Evolutionary conservation across 2,329 filamentous ascomycete genomes (phyloP).

Genomic region (Plenodomus tracheiphilus): DNA sequence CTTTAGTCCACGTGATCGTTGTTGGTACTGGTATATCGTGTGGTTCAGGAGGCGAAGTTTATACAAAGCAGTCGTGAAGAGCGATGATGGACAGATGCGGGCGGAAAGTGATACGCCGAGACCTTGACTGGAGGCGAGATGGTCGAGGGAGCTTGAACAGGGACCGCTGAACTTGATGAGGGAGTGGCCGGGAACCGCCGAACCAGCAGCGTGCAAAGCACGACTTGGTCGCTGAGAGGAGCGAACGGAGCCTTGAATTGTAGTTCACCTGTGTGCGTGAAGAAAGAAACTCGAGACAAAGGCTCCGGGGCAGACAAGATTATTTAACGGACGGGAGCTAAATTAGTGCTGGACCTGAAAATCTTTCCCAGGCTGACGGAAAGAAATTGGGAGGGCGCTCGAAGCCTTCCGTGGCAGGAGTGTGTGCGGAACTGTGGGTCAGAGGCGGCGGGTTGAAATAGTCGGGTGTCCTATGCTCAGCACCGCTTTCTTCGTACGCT

Average conservation of each 20-base stretch:
- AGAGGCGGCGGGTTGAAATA: conserved; percentile 9
- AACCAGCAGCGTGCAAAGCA: conserved; percentile 34
- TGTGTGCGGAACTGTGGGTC: conserved; percentile 27
- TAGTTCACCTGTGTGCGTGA: conserved; percentile 15
- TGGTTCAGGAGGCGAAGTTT: neutral
- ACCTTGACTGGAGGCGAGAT: conserved; percentile 4
- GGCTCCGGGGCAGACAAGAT: conserved; percentile 11
- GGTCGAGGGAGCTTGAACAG: conserved; percentile 3
- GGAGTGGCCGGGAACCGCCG: conserved; percentile 26
- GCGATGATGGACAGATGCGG: conserved; percentile 1
- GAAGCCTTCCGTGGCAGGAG: conserved; percentile 16
- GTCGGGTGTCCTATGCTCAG: conserved; percentile 11
- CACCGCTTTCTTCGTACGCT: neutral
- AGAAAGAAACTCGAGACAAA: conserved; percentile 18
- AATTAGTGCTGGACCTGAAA: conserved; percentile 34
- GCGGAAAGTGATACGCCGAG: conserved; percentile 1
- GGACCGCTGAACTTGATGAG: conserved; percentile 8
- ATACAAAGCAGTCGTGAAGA: neutral
- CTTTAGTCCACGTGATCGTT: neutral
- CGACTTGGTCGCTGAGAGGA: conserved; percentile 26
- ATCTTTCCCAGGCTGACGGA: conserved; percentile 28
- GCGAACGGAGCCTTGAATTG: conserved; percentile 20
- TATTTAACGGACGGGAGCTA: conserved; percentile 40
- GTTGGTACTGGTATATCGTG: neutral
- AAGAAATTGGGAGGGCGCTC: conserved; percentile 27